Evolutionary conservation across 257 asterid genomes (phyloP), one percentile per base, ranked within the genome.

Genomic region (Solanum virginianum): DNA sequence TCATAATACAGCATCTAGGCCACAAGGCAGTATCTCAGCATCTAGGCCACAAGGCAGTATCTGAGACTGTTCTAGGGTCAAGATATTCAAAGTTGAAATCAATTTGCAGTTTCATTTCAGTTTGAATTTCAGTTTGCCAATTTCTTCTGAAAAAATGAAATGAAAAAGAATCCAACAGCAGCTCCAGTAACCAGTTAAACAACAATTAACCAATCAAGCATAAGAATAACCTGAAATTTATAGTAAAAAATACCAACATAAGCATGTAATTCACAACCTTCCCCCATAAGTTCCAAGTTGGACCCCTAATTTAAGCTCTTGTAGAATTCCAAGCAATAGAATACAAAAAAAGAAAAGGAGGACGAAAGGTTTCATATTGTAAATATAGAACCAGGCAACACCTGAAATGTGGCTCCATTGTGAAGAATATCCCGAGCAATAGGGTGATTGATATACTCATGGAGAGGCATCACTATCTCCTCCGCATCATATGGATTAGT

Each of bases 371-470:
- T 51, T 59, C 49, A 74, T 80, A 81, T 62, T 54, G 45, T 80
- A 86, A 47, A 53, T 9, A 24, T 11, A 84, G 81, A 74, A 72
- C 62, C 63, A 71, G 62, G 88, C 18, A 80, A 83, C 89, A 92
- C 99, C 99, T 97, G 99, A 87, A 93, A 97, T 84, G 98, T 95
- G 84, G 99, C 99, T 79, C 99, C 99, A 77, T 97, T 95, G 86
- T 95, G 98, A 87, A 97, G 87, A 88, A 97, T 88, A 39, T 97
- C 99, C 88, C 26, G 91, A 83, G 97, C 95, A 81, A 92, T 91
- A 70, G 98, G 98, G 87, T 93, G 91, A 83, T 93, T 87, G 56
- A 97, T 94, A 92, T 91, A 97, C 81, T 94, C 90, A 43, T 85
- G 98, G 80, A 97, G 90, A 79, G 99, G 99, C 93, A 97, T 97